Evolutionary conservation across 2,329 filamentous ascomycete species (phyloP).

Genomic region (Tolypocladium ophioglossoides): DNA sequence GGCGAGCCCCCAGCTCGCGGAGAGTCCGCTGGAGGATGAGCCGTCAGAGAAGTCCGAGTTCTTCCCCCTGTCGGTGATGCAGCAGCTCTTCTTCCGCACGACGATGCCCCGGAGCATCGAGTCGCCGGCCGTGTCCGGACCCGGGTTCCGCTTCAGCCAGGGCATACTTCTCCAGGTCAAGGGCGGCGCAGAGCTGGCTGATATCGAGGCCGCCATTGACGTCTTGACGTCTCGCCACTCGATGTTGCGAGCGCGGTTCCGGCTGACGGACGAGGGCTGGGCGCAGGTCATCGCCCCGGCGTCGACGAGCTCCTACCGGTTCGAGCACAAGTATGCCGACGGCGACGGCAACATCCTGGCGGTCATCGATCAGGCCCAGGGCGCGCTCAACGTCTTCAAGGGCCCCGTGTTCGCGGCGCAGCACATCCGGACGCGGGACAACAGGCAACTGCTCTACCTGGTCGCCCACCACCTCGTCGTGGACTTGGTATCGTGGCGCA

Average conservation of each 20-base stretch:
- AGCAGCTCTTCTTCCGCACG: conserved; percentile 41
- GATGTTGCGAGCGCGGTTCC: conserved; percentile 40
- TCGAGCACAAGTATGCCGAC: conserved; percentile 29
- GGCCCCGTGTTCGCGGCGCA: conserved; percentile 41
- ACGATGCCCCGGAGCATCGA: conserved; percentile 26
- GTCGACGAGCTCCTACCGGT: conserved; percentile 30
- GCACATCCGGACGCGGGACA: conserved; percentile 34
- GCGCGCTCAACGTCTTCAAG: conserved; percentile 34
- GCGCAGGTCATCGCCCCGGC: conserved; percentile 32
- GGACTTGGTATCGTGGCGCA: conserved; percentile 39
- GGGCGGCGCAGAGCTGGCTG: conserved; percentile 27
- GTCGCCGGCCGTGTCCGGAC: conserved; percentile 17
- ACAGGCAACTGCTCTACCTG: conserved; percentile 36
- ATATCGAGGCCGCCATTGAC: conserved; percentile 36
- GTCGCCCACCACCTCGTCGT: conserved; percentile 41
- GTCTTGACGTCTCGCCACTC: conserved; percentile 38
- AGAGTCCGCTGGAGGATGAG: neutral
- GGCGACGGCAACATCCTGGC: conserved; percentile 29
- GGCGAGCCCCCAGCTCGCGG: neutral
- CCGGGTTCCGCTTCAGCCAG: conserved; percentile 38
- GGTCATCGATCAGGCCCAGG: conserved; percentile 30
- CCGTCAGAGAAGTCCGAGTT: conserved; percentile 17
- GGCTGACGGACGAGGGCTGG: conserved; percentile 28
- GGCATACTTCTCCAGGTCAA: conserved; percentile 37
- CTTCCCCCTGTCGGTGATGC: conserved; percentile 42